A percentile compares a stretch with the other conserved stretches of the same genome.
phyloP scores from a whole-genome alignment of 2,329 filamentous ascomycete species.

The Talaromyces sp. region DNA sequence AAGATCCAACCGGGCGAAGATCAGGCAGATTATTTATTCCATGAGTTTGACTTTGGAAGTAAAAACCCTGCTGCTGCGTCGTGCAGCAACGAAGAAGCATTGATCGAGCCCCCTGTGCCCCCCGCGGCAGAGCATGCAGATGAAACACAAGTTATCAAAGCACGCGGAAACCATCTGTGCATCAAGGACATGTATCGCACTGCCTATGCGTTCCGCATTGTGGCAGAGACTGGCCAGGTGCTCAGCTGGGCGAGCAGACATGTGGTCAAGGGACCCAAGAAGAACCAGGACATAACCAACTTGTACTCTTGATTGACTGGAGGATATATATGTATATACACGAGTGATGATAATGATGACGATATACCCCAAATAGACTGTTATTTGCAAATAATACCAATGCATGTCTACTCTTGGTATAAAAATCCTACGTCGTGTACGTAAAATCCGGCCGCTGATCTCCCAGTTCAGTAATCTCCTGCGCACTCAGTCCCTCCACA shows the following conservation, averaged over 20 bases:
- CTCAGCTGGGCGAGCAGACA: slow-evolving; percentile 41
- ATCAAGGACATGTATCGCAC: slow-evolving; percentile 45
- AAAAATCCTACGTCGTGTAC: slow-evolving; percentile 47
- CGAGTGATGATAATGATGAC: neutral
- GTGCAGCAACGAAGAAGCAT: neutral
- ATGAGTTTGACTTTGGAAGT: slow-evolving; percentile 35
- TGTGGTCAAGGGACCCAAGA: slow-evolving; percentile 43
- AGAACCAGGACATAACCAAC: slow-evolving; percentile 43
- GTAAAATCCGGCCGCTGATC: slow-evolving; percentile 68
- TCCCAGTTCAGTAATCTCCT: slow-evolving; percentile 62
- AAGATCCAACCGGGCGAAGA: slow-evolving; percentile 29
- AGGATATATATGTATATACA: slow-evolving; percentile 2
- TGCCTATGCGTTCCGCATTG: slow-evolving; percentile 38
- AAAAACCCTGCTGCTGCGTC: neutral
- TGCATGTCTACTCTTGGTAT: neutral
- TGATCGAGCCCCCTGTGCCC: slow-evolving; percentile 19
- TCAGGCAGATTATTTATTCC: slow-evolving; percentile 41
- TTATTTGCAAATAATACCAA: too few relatives aligned
- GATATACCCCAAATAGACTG: neutral
- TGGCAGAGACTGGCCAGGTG: slow-evolving; percentile 26
- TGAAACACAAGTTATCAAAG: slow-evolving; percentile 28
- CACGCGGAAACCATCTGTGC: slow-evolving; percentile 41
- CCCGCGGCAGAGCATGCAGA: neutral
- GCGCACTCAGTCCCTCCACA: slow-evolving; percentile 58
- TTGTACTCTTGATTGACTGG: slow-evolving; percentile 20